Evolutionary conservation across 2,329 filamentous ascomycete genomes (phyloP), one percentile per base, ranked within the genome.

Genomic region (Fusarium incarnatum): DNA sequence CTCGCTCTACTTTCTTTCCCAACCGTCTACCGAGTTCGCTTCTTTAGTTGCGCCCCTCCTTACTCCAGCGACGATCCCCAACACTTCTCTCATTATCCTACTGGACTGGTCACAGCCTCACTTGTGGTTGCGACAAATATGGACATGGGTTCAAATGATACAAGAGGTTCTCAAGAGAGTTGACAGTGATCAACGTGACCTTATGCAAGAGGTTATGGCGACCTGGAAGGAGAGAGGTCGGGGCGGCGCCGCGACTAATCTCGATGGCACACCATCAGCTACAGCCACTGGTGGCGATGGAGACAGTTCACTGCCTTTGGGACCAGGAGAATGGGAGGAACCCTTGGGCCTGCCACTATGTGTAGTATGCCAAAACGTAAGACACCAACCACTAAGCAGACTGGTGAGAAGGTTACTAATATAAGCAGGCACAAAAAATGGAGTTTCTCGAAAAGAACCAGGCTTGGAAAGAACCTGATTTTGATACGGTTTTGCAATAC

Each of bases 101-200:
- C 86, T 99, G 45, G 94, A 98, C 83, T 99, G 96, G 96, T 91
- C 92, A 62, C 90, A 96, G 77, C 96, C 96, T 16, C 97, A 96
- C 90, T 85, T 90, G 68, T 99, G 97, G 94, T 87, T 98, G 77
- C 89, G 93, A 63, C 92, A 97, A 80, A 84, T 99, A 60, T 88
- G 93, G 76, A 92, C 92, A 77, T 99, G 96, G 96, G 90, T 98
- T 66, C 87, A 94, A 47, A 86, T 98, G 28, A 83, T 99, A 71
- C 89, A 92, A 63, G 91, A 89, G 18, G 91, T 97, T 15, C 88
- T 95, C 58, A 85, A 90, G 60, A 92, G 89, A 30, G 86, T 96
- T 25, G 91, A 91, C 73, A 84, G 89, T 61, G 91, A 94, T 64
- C 92, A 91, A 63, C 94, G 95, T 77, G 88, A 92, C 59, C 89